Percentiles rank a stretch among this genome's conserved stretches.
These are phyloP conservation scores for Yamadazyma olivae DNA, from an alignment of 805 yeast genomes.

Conservation along the genomic window DNA sequence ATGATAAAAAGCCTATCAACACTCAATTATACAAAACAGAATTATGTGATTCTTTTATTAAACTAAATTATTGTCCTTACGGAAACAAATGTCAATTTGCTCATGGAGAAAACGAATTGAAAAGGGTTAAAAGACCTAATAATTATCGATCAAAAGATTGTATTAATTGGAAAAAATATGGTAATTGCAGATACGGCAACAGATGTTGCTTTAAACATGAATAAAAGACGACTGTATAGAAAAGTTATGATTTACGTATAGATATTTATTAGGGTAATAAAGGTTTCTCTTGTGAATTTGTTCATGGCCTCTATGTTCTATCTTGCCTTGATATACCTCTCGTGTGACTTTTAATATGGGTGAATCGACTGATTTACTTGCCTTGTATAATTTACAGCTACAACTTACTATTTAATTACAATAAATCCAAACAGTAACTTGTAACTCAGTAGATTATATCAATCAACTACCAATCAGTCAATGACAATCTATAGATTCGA, in stretches of 20 bases:
- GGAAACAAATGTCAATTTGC: slow-evolving; percentile 94
- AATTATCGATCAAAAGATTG: slow-evolving; percentile 93
- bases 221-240: too few relatives aligned
- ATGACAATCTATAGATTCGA: too few relatives aligned
- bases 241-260: neutral
- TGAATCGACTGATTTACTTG: too few relatives aligned
- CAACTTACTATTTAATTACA: too few relatives aligned
- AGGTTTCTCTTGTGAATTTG: neutral
- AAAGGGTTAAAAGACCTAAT: slow-evolving; percentile 65
- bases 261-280: neutral
- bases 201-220: slow-evolving; percentile 87
- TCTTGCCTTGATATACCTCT: too few relatives aligned
- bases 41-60: slow-evolving; percentile 74
- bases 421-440: too few relatives aligned
- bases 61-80: slow-evolving; percentile 72
- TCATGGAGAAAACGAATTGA: slow-evolving; percentile 79
- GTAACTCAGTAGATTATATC: too few relatives aligned
- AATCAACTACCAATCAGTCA: too few relatives aligned
- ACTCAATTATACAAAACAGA: slow-evolving; percentile 86
- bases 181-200: slow-evolving; percentile 83
- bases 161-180: slow-evolving; percentile 79
- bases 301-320: too few relatives aligned
- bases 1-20: slow-evolving; percentile 33
- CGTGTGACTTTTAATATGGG: too few relatives aligned
- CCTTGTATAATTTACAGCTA: too few relatives aligned